Conservation (phyloP, 768 basidiomycete species). For the Rhodotorula sphaerocarpa region DNA sequence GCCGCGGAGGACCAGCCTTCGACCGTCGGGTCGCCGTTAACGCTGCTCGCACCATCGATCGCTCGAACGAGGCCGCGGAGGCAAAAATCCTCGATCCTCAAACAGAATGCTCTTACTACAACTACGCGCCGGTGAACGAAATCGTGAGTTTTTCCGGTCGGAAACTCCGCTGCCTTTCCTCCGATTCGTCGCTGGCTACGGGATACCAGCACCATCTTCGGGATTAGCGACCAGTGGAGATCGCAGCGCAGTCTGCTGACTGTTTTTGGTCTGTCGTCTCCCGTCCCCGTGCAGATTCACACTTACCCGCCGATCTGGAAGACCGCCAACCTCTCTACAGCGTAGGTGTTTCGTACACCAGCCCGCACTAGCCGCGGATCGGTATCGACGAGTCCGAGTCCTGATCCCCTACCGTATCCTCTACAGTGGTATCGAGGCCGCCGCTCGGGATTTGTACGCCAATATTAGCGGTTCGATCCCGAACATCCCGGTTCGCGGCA, state of each 20-base stretch:
- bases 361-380: not conserved
- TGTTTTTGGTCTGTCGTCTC: too few species aligned
- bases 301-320: constrained; percentile 28
- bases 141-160: constrained; percentile 17
- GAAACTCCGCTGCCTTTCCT: constrained; percentile 31
- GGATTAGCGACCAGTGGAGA: too few species aligned
- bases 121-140: constrained; percentile 38
- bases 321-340: constrained; percentile 6
- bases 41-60: constrained; percentile 10
- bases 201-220: too few species aligned
- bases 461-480: constrained; percentile 40
- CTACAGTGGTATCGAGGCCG: constrained; percentile 30
- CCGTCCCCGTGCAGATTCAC: not conserved
- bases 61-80: constrained; percentile 9
- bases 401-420: not conserved
- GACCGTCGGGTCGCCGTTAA: not conserved
- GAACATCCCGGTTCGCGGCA: constrained; percentile 40
- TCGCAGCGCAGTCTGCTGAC: too few species aligned
- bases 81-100: constrained; percentile 33
- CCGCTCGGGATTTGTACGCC: constrained; percentile 41
- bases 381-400: not conserved
- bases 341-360: constrained; percentile 9
- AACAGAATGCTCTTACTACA: constrained; percentile 42
- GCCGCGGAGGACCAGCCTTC: not conserved
- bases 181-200: not conserved